phyloP scores from a whole-genome alignment of 805 yeast species.

The Sugiyamaella americana region DNA sequence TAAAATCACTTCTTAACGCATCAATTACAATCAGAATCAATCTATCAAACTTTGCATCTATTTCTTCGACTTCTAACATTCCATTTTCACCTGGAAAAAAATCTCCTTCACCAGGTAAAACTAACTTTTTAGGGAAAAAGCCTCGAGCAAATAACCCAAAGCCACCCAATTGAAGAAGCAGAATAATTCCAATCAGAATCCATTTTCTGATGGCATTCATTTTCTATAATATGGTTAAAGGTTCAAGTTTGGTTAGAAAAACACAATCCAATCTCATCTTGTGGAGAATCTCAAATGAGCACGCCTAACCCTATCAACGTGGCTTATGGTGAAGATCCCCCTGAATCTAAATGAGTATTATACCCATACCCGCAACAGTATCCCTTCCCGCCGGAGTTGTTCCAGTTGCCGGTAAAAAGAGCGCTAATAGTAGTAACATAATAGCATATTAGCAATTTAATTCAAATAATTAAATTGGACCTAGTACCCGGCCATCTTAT shows the following conservation, averaged over 20 bases:
- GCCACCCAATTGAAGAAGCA: slow-evolving; percentile 44
- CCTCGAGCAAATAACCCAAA: slow-evolving; percentile 67
- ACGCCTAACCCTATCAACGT: neutral
- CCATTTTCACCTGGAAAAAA: slow-evolving; percentile 18
- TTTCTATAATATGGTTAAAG: neutral
- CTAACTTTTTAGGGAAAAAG: slow-evolving; percentile 85
- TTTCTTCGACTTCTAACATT: slow-evolving; percentile 32
- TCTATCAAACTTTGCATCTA: slow-evolving; percentile 43
- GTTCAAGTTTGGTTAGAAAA: too few species aligned
- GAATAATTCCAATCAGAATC: slow-evolving; percentile 13
- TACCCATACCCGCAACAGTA: neutral
- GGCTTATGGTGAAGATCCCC: neutral
- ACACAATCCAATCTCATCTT: neutral
- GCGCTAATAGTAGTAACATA: too few species aligned
- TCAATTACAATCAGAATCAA: slow-evolving; percentile 83
- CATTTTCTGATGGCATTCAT: slow-evolving; percentile 3
- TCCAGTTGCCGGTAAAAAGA: too few species aligned
- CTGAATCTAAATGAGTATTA: neutral
- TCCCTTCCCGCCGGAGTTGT: too few species aligned
- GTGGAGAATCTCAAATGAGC: neutral
- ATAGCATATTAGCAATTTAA: too few species aligned
- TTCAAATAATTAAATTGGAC: too few species aligned
- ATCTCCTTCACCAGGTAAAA: slow-evolving; percentile 53
- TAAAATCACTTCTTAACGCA: slow-evolving; percentile 85
- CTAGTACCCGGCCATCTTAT: too few species aligned